A percentile compares a stretch with the other conserved stretches of the same genome.
Conservation (phyloP, 1,139 yeast genomes). For the Protomyces macrosporus region DNA sequence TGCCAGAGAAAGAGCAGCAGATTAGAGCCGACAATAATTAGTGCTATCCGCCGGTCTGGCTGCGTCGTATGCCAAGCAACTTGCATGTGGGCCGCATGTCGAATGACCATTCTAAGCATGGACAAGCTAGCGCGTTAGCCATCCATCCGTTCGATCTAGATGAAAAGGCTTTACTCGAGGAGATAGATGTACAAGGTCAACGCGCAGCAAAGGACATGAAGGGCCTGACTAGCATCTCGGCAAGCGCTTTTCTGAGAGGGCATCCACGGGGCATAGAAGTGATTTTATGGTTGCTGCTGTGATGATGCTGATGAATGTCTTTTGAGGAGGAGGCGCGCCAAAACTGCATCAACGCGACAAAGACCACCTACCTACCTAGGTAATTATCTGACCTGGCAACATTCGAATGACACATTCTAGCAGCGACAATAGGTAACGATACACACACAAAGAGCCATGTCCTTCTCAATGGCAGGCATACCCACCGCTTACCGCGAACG, state of each 20-base stretch:
- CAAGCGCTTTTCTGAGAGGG: background rate
- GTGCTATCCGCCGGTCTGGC: background rate
- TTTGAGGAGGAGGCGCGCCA: no score
- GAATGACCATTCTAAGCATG: background rate
- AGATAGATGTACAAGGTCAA: conserved; percentile 49
- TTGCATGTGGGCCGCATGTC: background rate
- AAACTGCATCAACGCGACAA: no score
- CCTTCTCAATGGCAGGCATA: conserved; percentile 21
- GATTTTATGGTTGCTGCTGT: background rate
- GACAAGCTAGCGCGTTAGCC: background rate
- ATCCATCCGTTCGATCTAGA: background rate
- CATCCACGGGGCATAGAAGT: background rate
- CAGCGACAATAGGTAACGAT: no score
- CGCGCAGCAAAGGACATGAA: background rate
- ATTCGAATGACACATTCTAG: no score
- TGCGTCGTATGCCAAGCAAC: background rate
- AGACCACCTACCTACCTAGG: no score
- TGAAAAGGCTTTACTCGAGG: background rate
- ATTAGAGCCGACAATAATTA: background rate
- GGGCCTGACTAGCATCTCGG: background rate
- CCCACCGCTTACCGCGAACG: conserved; percentile 14
- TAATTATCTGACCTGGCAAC: no score
- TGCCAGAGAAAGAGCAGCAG: background rate
- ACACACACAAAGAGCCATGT: background rate
- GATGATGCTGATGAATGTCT: no score